phyloP scores from a whole-genome alignment of 2,329 filamentous ascomycete genomes.

The Fusarium sambucinum region DNA sequence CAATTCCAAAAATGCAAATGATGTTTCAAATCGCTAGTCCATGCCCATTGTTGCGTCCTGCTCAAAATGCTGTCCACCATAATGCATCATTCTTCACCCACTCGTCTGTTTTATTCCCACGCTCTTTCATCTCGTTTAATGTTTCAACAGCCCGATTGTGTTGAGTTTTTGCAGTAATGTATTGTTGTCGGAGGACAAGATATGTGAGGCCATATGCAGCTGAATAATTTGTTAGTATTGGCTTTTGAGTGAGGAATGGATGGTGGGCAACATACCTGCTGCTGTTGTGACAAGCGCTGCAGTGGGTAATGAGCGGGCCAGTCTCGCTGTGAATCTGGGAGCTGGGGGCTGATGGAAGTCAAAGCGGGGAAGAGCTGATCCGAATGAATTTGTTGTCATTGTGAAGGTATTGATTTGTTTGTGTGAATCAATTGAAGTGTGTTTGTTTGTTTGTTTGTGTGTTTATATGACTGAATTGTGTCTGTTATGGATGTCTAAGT shows the following conservation, averaged over 20 bases:
- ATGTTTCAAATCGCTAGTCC: not conserved
- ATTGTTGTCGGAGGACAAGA: not conserved
- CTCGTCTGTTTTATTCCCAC: not conserved
- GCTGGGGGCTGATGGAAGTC: not conserved
- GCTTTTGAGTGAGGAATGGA: rapidly evolving
- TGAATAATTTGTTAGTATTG: not conserved
- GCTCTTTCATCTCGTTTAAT: not conserved
- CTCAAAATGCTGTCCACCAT: constrained; percentile 13
- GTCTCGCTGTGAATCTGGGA: not conserved
- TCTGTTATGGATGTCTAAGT: not conserved
- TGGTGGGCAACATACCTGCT: not conserved
- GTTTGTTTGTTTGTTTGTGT: too few species aligned
- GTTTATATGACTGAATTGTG: not conserved
- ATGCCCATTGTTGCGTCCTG: not conserved
- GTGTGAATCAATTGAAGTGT: not conserved
- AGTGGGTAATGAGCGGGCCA: constrained; percentile 1
- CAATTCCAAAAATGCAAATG: not conserved
- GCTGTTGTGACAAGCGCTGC: constrained; percentile 11
- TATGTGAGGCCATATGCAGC: constrained; percentile 4
- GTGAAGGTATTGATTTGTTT: not conserved
- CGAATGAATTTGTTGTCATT: constrained; percentile 19
- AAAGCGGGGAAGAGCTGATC: constrained; percentile 1
- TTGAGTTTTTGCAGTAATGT: not conserved
- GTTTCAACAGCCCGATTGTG: not conserved
- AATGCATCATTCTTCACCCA: not conserved